Evolutionary conservation across 148 eudicot genomes (phyloP).

Genomic region (Camellia granthamiana): DNA sequence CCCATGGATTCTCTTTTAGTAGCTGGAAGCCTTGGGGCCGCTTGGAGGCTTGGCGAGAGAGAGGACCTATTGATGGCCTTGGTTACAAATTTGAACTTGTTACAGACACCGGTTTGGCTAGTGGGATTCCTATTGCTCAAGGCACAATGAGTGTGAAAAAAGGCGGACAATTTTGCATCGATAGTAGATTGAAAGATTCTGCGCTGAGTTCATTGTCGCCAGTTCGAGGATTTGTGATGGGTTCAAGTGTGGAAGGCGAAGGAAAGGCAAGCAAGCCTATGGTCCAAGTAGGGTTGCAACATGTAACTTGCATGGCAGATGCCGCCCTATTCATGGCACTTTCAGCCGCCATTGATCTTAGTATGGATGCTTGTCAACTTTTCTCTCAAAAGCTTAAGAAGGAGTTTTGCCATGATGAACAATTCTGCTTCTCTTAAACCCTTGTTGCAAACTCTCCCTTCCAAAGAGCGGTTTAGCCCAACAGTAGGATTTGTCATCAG

Average conservation of each 20-base stretch:
- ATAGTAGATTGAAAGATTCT: conserved; percentile 36
- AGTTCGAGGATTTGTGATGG: conserved; percentile 77
- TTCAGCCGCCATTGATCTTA: conserved; percentile 83
- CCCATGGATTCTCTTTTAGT: conserved; percentile 60
- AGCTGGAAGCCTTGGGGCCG: conserved; percentile 99
- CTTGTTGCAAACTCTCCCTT: not conserved
- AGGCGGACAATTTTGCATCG: conserved; percentile 77
- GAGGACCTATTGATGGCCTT: conserved; percentile 69
- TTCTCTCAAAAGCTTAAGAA: conserved; percentile 77
- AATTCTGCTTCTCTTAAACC: conserved; percentile 26
- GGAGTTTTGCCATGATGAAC: conserved; percentile 63
- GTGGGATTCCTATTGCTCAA: conserved; percentile 72
- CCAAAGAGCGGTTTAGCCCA: too few relatives aligned
- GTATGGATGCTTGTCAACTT: conserved; percentile 86
- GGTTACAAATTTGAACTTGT: conserved; percentile 84
- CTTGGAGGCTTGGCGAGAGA: conserved; percentile 92
- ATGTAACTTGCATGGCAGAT: conserved; percentile 86
- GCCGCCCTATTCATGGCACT: conserved; percentile 85
- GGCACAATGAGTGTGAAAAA: conserved; percentile 66
- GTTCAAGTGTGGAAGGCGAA: conserved; percentile 77
- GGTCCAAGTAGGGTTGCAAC: conserved; percentile 69
- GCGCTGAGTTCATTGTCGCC: conserved; percentile 39
- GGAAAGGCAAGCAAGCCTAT: conserved; percentile 73
- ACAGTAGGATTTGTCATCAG: too few relatives aligned
- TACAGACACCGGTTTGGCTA: conserved; percentile 43